A percentile compares a stretch with the other conserved stretches of the same genome.
These are phyloP conservation scores for Lasiodiplodia sp. DNA, from an alignment of 2,329 filamentous ascomycete species.

Conservation along the genomic window DNA sequence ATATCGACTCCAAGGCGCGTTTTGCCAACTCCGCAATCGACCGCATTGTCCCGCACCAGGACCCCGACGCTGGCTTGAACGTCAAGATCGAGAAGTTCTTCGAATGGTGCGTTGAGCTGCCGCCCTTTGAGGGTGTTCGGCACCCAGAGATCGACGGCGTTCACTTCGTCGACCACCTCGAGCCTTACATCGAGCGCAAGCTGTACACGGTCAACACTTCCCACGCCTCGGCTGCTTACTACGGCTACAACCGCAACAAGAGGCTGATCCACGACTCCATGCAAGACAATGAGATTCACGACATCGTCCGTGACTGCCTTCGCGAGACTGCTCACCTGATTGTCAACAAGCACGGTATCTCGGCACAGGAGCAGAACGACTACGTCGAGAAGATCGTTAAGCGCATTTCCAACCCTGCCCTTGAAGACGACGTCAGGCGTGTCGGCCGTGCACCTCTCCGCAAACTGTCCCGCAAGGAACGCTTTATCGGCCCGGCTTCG, in stretches of 20 bases:
- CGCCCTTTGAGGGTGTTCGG: slow-evolving; percentile 74
- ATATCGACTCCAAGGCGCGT: slow-evolving; percentile 76
- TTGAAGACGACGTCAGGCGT: slow-evolving; percentile 92
- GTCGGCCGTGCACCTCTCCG: slow-evolving; percentile 93
- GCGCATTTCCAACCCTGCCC: slow-evolving; percentile 90
- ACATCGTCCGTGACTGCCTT: slow-evolving; percentile 80
- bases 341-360: slow-evolving; percentile 83
- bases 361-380: slow-evolving; percentile 74
- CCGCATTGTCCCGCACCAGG: slow-evolving; percentile 94
- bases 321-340: slow-evolving; percentile 88
- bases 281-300: slow-evolving; percentile 78
- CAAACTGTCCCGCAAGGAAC: slow-evolving; percentile 94
- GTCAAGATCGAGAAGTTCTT: slow-evolving; percentile 98
- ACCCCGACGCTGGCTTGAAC: slow-evolving; percentile 78
- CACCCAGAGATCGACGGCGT: slow-evolving; percentile 83
- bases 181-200: slow-evolving; percentile 98
- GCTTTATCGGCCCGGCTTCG: slow-evolving; percentile 90
- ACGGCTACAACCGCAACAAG: slow-evolving; percentile 87
- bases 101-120: slow-evolving; percentile 95
- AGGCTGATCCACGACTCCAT: slow-evolving; percentile 89
- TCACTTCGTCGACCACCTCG: slow-evolving; percentile 90
- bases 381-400: slow-evolving; percentile 93
- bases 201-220: slow-evolving; percentile 99
- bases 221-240: slow-evolving; percentile 95
- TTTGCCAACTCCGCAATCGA: slow-evolving; percentile 99